These are phyloP conservation scores for Solanum hybrid DNA, from an alignment of 305 asterid species.

Conservation along the genomic window DNA sequence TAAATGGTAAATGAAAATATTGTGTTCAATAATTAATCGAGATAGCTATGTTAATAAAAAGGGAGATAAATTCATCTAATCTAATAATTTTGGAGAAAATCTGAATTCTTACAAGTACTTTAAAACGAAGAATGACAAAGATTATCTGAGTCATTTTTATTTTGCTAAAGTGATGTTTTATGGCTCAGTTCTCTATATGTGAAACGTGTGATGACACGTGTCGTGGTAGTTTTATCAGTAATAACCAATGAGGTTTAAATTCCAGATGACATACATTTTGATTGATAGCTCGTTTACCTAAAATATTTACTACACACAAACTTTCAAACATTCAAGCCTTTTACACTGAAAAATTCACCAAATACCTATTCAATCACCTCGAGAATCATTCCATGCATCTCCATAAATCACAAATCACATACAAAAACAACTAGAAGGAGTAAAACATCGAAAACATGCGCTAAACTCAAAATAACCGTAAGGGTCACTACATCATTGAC, in stretches of 20 bases:
- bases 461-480: background rate
- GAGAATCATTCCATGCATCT: background rate
- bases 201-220: background rate
- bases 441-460: background rate
- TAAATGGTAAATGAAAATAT: background rate
- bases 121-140: background rate
- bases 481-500: background rate
- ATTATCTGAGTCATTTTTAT: too few species aligned
- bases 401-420: background rate
- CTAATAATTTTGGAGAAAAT: background rate
- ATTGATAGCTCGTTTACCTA: background rate
- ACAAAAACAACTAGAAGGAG: background rate
- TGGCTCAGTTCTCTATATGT: background rate
- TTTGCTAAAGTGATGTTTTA: background rate
- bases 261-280: background rate
- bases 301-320: background rate
- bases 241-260: background rate
- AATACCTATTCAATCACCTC: background rate
- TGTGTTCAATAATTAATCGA: background rate
- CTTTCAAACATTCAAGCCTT: background rate
- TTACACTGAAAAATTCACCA: background rate
- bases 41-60: background rate
- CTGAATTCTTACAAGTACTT: background rate
- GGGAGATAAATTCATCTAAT: background rate
- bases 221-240: background rate